Evolutionary conservation across 768 basidiomycete genomes (phyloP), one percentile per base, ranked within the genome.

Genomic region (Suillus placidus): DNA sequence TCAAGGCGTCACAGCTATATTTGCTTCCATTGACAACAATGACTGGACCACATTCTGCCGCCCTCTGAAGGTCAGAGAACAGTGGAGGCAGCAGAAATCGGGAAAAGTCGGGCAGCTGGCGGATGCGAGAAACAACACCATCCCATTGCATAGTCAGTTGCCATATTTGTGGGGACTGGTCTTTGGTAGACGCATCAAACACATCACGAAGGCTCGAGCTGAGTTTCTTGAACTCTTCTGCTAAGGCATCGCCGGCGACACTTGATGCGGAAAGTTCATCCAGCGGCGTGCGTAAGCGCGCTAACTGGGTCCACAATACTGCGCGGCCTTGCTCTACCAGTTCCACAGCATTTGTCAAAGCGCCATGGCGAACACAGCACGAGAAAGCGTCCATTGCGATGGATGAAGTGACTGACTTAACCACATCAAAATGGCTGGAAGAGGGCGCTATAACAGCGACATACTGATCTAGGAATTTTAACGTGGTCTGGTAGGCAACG

Each of bases 251-350:
- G 0, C 63, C 63, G 4, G 40, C 7, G 0, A 6, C 7, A 34
- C 68, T 62, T 10, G 34, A 26, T 10, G n/a, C 32, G 9, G 62
- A 54, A 40, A 76, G 68, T 32, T 68, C 64, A 55, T 77, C 72
- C 8, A 74, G 49, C 9, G 76, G 70, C 12, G 69, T 69, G 10
- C 71, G 70, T 7, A 75, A 72, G 30, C 71, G 66, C 30, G 69
- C 60, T 3, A 75, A 32, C 57, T 75, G 75, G 38, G 68, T 69
- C 76, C 76, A 76, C 4, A 74, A 69, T 13, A 76, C 57, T 12
- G 72, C 73, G 6, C 72, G 72, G 2, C 74, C 73, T 55, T 76
- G 71, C 49, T 77, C 76, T 38, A 76, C 47, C 68, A 75, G 71
- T 64, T 75, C 71, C 10, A 76, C 32, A 14, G 75, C 74, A 49